Evolutionary conservation across 2,329 filamentous ascomycete species (phyloP).

Genomic region (Leptoxyphium fumago): DNA sequence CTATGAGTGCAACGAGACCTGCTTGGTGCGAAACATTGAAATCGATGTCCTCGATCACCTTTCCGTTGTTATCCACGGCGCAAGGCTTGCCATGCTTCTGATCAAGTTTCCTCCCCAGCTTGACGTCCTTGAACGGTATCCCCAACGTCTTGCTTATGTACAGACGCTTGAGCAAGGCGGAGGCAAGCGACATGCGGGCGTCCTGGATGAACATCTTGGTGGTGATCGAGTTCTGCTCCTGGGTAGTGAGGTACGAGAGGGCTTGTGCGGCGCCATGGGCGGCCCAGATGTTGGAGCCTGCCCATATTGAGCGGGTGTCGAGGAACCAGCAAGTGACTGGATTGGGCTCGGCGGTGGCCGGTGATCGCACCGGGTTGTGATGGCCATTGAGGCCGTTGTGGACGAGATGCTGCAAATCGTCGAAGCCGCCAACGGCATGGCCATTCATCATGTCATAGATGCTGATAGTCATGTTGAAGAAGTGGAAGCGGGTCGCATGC

Average conservation of each 20-base stretch:
- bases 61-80: conserved; percentile 29
- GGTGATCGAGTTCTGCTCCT: conserved; percentile 45
- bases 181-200: conserved; percentile 59
- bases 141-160: conserved; percentile 45
- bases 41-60: conserved; percentile 31
- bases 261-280: conserved; percentile 27
- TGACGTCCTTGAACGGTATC: conserved; percentile 46
- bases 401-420: not conserved
- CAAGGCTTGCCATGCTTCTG: conserved; percentile 37
- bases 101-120: conserved; percentile 39
- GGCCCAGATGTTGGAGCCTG: conserved; percentile 28
- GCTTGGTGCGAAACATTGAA: conserved; percentile 75
- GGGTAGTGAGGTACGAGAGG: conserved; percentile 26
- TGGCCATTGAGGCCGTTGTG: not conserved
- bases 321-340: conserved; percentile 33
- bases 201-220: conserved; percentile 39
- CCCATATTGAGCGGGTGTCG: conserved; percentile 34
- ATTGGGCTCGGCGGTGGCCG: not conserved
- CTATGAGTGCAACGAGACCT: conserved; percentile 55
- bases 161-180: conserved; percentile 58
- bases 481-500: too few relatives aligned
- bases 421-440: not conserved
- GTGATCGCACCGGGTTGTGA: not conserved
- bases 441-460: not conserved
- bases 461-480: not conserved